A percentile compares a stretch with the other conserved stretches of the same genome.
These are phyloP conservation scores for Tetradesmus obliquus DNA, from an alignment of 139 green algal genomes.

Conservation along the genomic window DNA sequence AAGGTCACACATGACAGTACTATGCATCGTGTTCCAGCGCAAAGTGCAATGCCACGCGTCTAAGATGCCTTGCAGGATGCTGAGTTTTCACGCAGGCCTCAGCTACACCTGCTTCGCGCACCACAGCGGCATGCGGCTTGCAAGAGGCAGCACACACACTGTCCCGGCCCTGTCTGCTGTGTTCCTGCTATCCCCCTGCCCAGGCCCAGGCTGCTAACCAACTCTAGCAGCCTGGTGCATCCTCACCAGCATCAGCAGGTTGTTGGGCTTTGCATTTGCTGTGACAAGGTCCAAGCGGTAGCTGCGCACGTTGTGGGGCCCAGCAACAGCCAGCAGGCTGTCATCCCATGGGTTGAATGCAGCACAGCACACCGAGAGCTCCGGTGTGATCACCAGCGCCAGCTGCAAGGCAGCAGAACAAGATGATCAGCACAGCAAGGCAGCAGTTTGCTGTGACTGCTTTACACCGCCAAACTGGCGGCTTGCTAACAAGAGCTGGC, in stretches of 20 bases:
- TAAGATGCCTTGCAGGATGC: background rate
- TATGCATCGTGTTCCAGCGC: background rate
- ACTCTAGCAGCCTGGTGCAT: background rate
- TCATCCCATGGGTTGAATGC: conserved; percentile 44
- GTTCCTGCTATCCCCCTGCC: background rate
- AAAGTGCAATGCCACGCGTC: background rate
- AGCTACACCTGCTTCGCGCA: background rate
- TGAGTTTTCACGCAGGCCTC: background rate
- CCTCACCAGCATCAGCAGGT: conserved; percentile 17
- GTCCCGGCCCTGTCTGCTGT: background rate
- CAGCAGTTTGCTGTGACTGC: background rate
- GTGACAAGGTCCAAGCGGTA: conserved; percentile 12
- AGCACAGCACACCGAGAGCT: background rate
- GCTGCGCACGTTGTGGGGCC: background rate
- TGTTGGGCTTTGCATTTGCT: conserved; percentile 4
- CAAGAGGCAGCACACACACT: background rate
- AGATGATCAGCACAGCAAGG: background rate
- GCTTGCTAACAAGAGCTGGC: background rate
- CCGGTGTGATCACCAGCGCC: background rate
- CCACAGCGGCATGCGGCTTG: background rate
- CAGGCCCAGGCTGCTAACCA: background rate
- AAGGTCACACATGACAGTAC: background rate
- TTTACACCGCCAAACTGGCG: background rate
- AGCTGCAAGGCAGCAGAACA: conserved; percentile 13
- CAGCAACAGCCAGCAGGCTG: conserved; percentile 11